Evolutionary conservation across 1,284 basidiomycete species (phyloP).

Genomic region (Peniophora sp.): DNA sequence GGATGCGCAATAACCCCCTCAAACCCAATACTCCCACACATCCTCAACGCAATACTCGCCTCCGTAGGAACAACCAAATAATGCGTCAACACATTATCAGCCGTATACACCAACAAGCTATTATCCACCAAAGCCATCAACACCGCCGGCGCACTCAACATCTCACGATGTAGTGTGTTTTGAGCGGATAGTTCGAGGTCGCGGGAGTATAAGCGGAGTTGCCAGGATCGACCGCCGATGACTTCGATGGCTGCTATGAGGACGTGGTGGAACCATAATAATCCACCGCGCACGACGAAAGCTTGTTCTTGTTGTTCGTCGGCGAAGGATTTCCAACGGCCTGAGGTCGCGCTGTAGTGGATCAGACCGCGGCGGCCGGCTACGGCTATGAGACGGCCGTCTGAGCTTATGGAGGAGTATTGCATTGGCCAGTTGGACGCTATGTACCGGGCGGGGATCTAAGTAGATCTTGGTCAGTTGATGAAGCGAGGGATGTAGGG

Average conservation of each 20-base stretch:
- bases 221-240: slow-evolving; percentile 52
- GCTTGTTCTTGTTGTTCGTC: slow-evolving; percentile 84
- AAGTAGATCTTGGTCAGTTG: neutral
- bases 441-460: slow-evolving; percentile 88
- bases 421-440: slow-evolving; percentile 92
- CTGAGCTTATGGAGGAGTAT: slow-evolving; percentile 86
- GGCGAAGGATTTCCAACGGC: slow-evolving; percentile 91
- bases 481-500: slow-evolving; percentile 5
- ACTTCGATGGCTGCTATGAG: slow-evolving; percentile 87
- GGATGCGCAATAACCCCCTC: slow-evolving; percentile 86
- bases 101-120: slow-evolving; percentile 92
- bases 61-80: slow-evolving; percentile 86
- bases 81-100: slow-evolving; percentile 93
- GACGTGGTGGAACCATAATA: slow-evolving; percentile 97
- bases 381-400: slow-evolving; percentile 89
- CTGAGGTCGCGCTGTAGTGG: slow-evolving; percentile 91
- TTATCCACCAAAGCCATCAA: slow-evolving; percentile 92
- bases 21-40: slow-evolving; percentile 95
- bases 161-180: slow-evolving; percentile 79
- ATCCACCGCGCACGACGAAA: slow-evolving; percentile 84
- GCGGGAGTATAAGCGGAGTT: slow-evolving; percentile 92
- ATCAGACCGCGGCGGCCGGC: slow-evolving; percentile 88
- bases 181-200: slow-evolving; percentile 86
- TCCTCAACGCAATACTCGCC: slow-evolving; percentile 77
- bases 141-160: slow-evolving; percentile 72